phyloP scores from a whole-genome alignment of 192 early-diverging fungal species.

The Mortierella hygrophila region DNA sequence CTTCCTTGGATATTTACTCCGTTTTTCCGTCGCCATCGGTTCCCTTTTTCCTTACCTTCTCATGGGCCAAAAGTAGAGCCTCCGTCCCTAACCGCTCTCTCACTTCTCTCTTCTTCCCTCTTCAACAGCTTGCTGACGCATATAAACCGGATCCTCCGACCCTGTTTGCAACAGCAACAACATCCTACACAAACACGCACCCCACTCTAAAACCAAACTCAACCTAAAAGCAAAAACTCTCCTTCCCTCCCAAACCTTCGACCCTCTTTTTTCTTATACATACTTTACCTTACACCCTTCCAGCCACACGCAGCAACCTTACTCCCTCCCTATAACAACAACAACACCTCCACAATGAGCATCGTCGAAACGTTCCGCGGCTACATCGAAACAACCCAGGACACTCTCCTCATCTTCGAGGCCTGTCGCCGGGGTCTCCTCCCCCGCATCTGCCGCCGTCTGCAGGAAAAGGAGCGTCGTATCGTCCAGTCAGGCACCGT shows the following conservation, averaged over 20 bases:
- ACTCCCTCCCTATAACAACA: background rate
- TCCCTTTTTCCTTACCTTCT: background rate
- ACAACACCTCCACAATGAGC: slow-evolving; percentile 44
- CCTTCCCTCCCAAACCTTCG: slow-evolving; percentile 11
- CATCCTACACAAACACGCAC: background rate
- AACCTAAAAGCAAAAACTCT: slow-evolving; percentile 11
- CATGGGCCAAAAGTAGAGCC: slow-evolving; percentile 2
- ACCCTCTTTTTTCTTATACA: slow-evolving; percentile 6
- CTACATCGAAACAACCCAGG: slow-evolving; percentile 80
- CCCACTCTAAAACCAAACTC: slow-evolving; percentile 5
- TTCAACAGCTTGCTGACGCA: background rate
- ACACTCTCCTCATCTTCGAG: slow-evolving; percentile 84
- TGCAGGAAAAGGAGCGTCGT: slow-evolving; percentile 80
- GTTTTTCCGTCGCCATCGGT: slow-evolving; percentile 8
- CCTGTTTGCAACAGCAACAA: background rate
- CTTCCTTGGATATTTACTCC: slow-evolving; percentile 13
- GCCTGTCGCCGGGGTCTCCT: slow-evolving; percentile 78
- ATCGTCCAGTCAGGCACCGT: slow-evolving; percentile 81
- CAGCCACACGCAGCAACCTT: slow-evolving; percentile 7
- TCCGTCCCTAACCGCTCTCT: slow-evolving; percentile 1
- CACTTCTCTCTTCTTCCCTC: slow-evolving; percentile 6
- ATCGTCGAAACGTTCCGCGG: slow-evolving; percentile 73
- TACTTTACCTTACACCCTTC: background rate
- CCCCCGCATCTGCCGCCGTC: slow-evolving; percentile 75
- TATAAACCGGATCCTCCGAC: background rate